These are phyloP conservation scores for Gastrolobium villosum DNA, from an alignment of 306 rosid genomes.

Conservation along the genomic window DNA sequence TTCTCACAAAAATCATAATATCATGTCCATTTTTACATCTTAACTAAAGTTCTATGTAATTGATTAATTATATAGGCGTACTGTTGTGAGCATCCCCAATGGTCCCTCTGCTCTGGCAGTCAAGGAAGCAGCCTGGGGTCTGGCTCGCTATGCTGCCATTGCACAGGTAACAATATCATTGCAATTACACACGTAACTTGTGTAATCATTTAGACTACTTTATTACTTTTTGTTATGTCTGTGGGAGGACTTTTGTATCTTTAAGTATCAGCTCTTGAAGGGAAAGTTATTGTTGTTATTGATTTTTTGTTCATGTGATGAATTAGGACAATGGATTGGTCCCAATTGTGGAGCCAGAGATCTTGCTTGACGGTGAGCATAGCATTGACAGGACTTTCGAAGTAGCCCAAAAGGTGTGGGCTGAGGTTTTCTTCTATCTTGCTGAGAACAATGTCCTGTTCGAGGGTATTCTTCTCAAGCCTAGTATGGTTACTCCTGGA, in stretches of 20 bases:
- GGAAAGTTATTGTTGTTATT: not conserved
- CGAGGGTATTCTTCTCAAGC: slow-evolving; percentile 94
- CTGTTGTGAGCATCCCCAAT: slow-evolving; percentile 94
- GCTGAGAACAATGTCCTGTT: slow-evolving; percentile 85
- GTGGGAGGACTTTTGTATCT: not conserved
- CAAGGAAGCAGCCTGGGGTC: slow-evolving; percentile 63
- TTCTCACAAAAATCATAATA: not conserved
- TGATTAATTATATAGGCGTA: slow-evolving; percentile 59
- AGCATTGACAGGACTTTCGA: slow-evolving; percentile 81
- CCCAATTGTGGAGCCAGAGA: slow-evolving; percentile 96
- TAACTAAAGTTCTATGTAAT: not conserved
- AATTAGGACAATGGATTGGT: slow-evolving; percentile 50
- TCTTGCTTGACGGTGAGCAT: slow-evolving; percentile 91
- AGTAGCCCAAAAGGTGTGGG: slow-evolving; percentile 85
- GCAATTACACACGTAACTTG: not conserved
- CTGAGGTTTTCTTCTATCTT: slow-evolving; percentile 92
- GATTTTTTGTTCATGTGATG: not conserved
- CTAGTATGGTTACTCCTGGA: slow-evolving; percentile 98
- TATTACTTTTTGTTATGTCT: not conserved
- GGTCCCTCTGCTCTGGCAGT: slow-evolving; percentile 96
- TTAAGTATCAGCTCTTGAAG: not conserved
- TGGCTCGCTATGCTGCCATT: slow-evolving; percentile 93
- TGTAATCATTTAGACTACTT: not conserved
- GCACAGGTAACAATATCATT: slow-evolving; percentile 67
- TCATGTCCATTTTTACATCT: slow-evolving; percentile 3